Evolutionary conservation across 192 early-diverging fungal genomes (phyloP), one percentile per base, ranked within the genome.

Genomic region (Entomortierella beljakovae): DNA sequence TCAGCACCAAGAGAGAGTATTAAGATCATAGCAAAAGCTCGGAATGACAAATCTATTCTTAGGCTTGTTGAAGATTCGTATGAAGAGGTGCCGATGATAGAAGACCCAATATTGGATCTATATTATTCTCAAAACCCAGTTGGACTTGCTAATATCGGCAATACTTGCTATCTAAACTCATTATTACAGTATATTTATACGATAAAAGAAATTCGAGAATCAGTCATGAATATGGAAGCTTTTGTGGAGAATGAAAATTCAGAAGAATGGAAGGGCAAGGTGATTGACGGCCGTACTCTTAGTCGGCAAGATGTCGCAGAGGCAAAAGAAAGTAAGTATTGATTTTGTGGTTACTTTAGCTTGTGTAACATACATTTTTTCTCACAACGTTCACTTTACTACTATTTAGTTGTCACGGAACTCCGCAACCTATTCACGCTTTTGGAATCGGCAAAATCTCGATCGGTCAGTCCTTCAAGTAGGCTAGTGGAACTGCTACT

Each of bases 111-210:
- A 8, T 9, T 68, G 51, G 73, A 68, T 37, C 6, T 77, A 18
- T 77, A 57, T 11, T 69, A 70, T 48, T 53, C 75, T n/a, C 67
- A 83, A 54, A 85, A 88, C 34, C 93, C 93, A 7, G 86, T 91
- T 0, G 94, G 93, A 7, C 85, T 94, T 40, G 81, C 84, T 29
- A 96, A 96, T 57, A 92, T 94, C 72, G 94, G 93, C 42, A 94
- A 94, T 50, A 97, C 95, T 0, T 97, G 95, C 80, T 97, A 97
- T 70, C 83, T 97, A 20, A 97, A 95, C 73, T 93, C 92, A 38
- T 73, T 97, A 23, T 79, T 97, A 25, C 90, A 93, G 84, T 93
- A 92, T 56, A 79, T 92, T 25, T 95, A 88, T 55, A 91, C 91
- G 0, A 61, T 95, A 3, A 53, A 82, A 29, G 86, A 87, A 1